Evolutionary conservation across 176 grass and related monocot species (phyloP), one percentile per base, ranked within the genome.

Genomic region (Rhynchospora tenuis): DNA sequence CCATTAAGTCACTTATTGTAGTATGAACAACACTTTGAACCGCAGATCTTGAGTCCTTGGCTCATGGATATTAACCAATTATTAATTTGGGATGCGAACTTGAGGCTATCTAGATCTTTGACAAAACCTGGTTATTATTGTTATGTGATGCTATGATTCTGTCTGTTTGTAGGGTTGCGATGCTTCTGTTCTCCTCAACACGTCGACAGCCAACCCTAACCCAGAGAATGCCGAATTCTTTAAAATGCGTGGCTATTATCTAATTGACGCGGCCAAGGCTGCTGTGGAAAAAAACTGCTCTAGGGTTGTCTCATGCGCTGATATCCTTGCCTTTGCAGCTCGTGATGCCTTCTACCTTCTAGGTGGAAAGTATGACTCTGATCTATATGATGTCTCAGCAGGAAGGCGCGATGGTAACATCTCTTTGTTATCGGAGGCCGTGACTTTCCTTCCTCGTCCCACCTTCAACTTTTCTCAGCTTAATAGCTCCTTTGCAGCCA

Each of bases 401-500:
- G 91, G 91, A 3, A 67, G 88, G 26, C 85, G 64, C 12, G 91
- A 93, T 75, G 86, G 91, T 5, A 54, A 58, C 20, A 59, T 61
- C 86, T 91, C 90, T 9, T 46, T 22, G 27, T 7, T 2, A 29
- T 42, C 44, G 28, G 90, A 91, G 10, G 82, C 81, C 31, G 77
- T 81, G 69, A 14, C 24, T 64, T 45, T 48, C 86, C 74, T 87
- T 54, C 83, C 88, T 46, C 71, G 85, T 2, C 90, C 89, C 57
- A 2, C 48, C 87, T 88, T 79, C 87, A 88, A 77, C n/a, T 26
- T 91, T 5, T 26, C 68, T 38, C 74, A 31, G 7, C 46, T 91
- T 0, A 84, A 90, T 77, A 46, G 81, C 79, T 6, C 85, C 59
- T 97, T 97, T 85, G n/a, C 19, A 42, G 66, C 19, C 15, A 93